These are phyloP conservation scores for Chaetomiaceae sp. DNA, from an alignment of 2,329 filamentous ascomycete genomes.

Conservation along the genomic window DNA sequence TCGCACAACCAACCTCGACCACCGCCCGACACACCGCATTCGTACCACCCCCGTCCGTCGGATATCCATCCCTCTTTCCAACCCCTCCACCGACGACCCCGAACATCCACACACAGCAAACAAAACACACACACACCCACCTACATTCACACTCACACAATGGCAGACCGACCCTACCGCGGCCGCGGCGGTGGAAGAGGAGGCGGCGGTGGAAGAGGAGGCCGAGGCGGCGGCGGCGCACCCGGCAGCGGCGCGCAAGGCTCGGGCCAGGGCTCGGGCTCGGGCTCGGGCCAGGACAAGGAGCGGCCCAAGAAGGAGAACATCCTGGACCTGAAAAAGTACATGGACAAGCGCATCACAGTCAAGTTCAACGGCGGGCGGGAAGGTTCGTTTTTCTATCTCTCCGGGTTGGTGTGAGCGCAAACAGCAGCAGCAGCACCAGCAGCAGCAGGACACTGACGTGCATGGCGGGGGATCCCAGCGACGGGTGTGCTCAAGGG, in stretches of 20 bases:
- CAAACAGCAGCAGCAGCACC: no score
- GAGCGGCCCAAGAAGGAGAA: conserved; percentile 97
- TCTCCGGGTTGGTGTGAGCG: no score
- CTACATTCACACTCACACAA: conserved; percentile 24
- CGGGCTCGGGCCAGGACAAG: conserved; percentile 47
- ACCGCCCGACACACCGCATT: no score
- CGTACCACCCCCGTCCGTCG: no score
- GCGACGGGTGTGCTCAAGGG: conserved; percentile 88
- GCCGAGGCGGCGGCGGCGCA: conserved; percentile 23
- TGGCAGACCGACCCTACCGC: conserved; percentile 50
- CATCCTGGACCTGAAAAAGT: conserved; percentile 90
- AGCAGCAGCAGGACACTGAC: no score
- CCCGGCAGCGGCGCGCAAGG: no score
- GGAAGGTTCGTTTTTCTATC: conserved; percentile 59
- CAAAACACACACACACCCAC: background rate
- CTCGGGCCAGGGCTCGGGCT: no score
- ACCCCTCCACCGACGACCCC: background rate
- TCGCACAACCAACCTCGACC: no score
- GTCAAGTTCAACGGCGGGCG: conserved; percentile 96
- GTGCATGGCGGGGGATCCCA: no score
- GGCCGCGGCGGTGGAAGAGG: conserved; percentile 31
- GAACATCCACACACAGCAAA: background rate
- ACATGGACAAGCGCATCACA: conserved; percentile 92
- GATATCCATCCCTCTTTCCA: background rate
- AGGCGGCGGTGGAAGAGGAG: conserved; percentile 38